Evolutionary conservation across 2,329 filamentous ascomycete species (phyloP), one percentile per base, ranked within the genome.

Genomic region (Tolypocladium ophioglossoides): DNA sequence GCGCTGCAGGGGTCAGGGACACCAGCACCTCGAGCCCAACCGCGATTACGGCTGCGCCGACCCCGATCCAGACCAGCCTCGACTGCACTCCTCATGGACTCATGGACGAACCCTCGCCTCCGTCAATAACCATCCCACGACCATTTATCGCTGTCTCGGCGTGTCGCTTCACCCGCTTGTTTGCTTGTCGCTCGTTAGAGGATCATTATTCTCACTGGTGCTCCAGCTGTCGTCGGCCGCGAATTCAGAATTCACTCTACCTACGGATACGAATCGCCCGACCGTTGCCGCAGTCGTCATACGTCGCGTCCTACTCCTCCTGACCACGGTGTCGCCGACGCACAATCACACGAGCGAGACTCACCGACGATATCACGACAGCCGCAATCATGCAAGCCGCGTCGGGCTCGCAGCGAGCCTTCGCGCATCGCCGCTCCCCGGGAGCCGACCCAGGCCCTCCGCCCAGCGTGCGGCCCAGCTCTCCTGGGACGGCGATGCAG

Each of bases 371-470:
- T 20, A 32, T 39, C 27, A 20, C 44, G 27, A 20, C n/a, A 20
- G 18, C 39, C 20, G 44, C 41, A 27, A 55, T 24, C 37, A 82
- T 83, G 78, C 78, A 82, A 68, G 69, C 59, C 37, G 51, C 76
- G 55, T 69, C 76, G 50, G 70, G 70, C 57, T 70, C 72, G 54
- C 78, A 80, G 68, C 74, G 80, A 65, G 63, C 63, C 55, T 70
- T 64, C 55, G 71, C 79, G 63, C 82, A 82, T 64, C 78, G 83
- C 60, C 79, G 83, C 62, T 85, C 83, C 51, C 82, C 84, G n/a
- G 80, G 76, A 57, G 78, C 75, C 38, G 83, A 86, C 59, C 76
- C 77, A 63, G 79, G 78, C 52, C 79, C 77, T 62, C 77, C 82
- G 51, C 74, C 79, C 54, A 79, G 73, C 67, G 72, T 81, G 53